These are phyloP conservation scores for Capronia americana DNA, from an alignment of 2,329 filamentous ascomycete species.

Conservation along the genomic window DNA sequence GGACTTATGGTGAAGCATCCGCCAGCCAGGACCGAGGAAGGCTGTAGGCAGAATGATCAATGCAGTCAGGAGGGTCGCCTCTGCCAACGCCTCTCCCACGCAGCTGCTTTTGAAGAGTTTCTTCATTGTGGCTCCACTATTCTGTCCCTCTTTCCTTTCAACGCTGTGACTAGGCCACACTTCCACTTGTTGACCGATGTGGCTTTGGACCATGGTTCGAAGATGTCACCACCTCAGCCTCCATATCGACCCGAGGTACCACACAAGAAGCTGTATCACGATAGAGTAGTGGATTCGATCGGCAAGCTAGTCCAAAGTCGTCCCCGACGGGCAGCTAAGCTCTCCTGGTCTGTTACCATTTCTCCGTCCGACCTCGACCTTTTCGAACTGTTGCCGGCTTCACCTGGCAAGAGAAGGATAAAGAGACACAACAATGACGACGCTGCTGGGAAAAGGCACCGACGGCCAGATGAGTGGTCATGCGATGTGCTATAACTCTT, in stretches of 20 bases:
- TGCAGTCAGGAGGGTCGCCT: neutral
- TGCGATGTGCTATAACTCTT: neutral
- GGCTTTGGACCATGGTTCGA: neutral
- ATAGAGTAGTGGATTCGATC: neutral
- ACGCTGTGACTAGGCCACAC: neutral
- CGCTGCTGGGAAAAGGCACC: neutral
- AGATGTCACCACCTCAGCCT: neutral
- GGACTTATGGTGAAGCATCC: neutral
- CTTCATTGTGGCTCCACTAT: neutral
- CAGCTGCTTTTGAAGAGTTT: neutral
- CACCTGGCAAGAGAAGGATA: no score
- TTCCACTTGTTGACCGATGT: neutral
- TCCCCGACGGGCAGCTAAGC: neutral
- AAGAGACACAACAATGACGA: neutral
- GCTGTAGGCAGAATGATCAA: neutral
- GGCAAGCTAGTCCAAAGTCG: neutral
- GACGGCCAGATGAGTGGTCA: neutral
- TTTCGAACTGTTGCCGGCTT: neutral
- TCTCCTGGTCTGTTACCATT: neutral
- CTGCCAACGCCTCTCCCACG: neutral
- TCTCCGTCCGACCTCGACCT: neutral
- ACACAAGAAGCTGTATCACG: no score
- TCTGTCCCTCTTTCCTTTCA: neutral
- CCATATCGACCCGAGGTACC: no score
- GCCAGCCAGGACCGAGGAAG: neutral